A percentile compares a stretch with the other conserved stretches of the same genome.
phyloP scores from a whole-genome alignment of 345 rosid genomes.

The Gossypium herbaceum region DNA sequence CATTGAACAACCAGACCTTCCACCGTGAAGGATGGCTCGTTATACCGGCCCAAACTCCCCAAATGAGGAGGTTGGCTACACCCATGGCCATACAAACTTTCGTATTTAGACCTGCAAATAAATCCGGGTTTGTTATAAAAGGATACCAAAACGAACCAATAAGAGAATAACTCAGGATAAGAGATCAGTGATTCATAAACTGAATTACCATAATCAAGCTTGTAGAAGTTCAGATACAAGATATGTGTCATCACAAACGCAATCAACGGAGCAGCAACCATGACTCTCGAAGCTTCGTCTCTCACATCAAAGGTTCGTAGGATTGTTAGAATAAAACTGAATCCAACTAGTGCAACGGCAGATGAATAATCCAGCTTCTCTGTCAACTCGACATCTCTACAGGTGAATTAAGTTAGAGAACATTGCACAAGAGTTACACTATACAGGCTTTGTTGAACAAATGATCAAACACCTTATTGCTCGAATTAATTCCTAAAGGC shows the following conservation, averaged over 20 bases:
- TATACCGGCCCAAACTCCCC: conserved; percentile 80
- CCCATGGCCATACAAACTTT: conserved; percentile 65
- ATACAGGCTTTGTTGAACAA: background rate
- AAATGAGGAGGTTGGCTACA: conserved; percentile 54
- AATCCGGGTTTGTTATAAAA: background rate
- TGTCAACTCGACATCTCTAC: conserved; percentile 76
- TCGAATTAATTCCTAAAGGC: background rate
- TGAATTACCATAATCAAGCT: conserved; percentile 65
- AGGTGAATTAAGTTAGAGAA: conserved; percentile 19
- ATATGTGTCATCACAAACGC: conserved; percentile 82
- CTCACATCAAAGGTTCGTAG: conserved; percentile 57
- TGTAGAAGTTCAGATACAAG: conserved; percentile 69
- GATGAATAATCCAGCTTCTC: conserved; percentile 81
- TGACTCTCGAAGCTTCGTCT: conserved; percentile 74
- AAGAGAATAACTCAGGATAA: background rate
- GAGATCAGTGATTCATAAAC: background rate
- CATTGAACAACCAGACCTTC: conserved; percentile 69
- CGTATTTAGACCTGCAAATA: conserved; percentile 60
- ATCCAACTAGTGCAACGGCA: conserved; percentile 64
- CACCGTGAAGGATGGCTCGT: conserved; percentile 67
- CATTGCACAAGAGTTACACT: background rate
- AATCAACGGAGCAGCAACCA: conserved; percentile 75
- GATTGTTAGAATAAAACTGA: conserved; percentile 57
- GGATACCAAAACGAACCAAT: background rate
- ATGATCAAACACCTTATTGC: background rate